Conservation (phyloP, 148 eudicot species). For the Polygonum aviculare region DNA sequence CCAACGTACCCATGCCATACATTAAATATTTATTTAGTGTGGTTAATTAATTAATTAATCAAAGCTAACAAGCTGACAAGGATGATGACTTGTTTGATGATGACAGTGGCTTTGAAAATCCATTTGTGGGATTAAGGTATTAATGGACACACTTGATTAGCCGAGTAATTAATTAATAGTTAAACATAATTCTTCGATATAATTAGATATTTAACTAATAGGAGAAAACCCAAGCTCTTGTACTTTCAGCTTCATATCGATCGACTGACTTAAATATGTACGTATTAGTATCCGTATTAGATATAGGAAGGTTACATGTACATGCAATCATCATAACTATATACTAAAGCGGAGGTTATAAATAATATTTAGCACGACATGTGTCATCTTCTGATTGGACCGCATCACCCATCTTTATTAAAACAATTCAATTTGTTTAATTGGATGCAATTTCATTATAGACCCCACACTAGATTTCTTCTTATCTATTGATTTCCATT, state of each 20-base stretch:
- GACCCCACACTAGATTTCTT: no score
- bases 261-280: no score
- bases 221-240: neutral
- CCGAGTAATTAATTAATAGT: neutral
- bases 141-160: neutral
- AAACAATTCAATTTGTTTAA: no score
- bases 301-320: no score
- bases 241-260: neutral
- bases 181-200: neutral
- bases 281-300: no score
- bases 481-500: no score
- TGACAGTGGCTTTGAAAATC: constrained; percentile 10
- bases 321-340: no score
- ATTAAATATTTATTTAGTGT: neutral
- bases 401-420: no score
- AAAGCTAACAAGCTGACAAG: constrained; percentile 15
- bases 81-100: constrained; percentile 28
- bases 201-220: neutral
- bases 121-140: neutral
- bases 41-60: neutral
- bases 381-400: no score
- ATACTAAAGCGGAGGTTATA: no score
- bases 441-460: no score
- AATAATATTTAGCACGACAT: no score
- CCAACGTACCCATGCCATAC: neutral